Conservation (phyloP, 2,329 filamentous ascomycete genomes). For the Septoria petroselini region DNA sequence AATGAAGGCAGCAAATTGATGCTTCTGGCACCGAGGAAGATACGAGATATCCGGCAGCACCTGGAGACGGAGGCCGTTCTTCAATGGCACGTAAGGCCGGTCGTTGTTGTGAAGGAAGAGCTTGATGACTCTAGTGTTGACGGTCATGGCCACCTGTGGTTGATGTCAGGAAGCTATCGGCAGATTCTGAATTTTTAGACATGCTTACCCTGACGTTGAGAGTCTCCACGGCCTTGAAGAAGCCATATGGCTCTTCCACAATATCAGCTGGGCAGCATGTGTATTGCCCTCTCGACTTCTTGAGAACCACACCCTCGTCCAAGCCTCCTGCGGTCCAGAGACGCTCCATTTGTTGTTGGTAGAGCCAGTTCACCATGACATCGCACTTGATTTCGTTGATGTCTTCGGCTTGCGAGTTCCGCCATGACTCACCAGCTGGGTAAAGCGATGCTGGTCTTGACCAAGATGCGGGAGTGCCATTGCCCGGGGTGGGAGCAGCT, state of each 20-base stretch:
- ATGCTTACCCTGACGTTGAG: conserved; percentile 55
- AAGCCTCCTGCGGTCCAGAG: conserved; percentile 49
- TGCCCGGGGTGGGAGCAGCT: conserved; percentile 25
- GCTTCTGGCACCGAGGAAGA: conserved; percentile 59
- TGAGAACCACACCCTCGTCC: conserved; percentile 57
- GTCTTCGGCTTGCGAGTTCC: conserved; percentile 44
- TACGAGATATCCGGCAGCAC: conserved; percentile 58
- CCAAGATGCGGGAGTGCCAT: conserved; percentile 30
- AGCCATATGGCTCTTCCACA: conserved; percentile 45
- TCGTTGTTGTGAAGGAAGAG: conserved; percentile 55
- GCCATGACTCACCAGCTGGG: conserved; percentile 35
- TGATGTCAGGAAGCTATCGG: background rate
- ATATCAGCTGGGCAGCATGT: conserved; percentile 52
- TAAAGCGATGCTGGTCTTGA: conserved; percentile 40
- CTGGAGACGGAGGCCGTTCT: conserved; percentile 59
- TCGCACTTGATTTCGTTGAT: conserved; percentile 57
- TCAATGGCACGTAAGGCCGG: conserved; percentile 56
- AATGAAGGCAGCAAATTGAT: conserved; percentile 65
- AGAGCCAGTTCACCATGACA: conserved; percentile 63
- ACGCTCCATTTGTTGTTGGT: conserved; percentile 59
- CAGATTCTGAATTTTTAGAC: background rate
- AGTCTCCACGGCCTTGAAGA: conserved; percentile 50
- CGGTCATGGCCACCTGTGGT: conserved; percentile 62
- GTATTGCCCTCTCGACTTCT: conserved; percentile 52
- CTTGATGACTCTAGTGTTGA: conserved; percentile 63